Evolutionary conservation across 176 grass and related monocot species (phyloP), one percentile per base, ranked within the genome.

Genomic region (Echinochloa phyllopogon): DNA sequence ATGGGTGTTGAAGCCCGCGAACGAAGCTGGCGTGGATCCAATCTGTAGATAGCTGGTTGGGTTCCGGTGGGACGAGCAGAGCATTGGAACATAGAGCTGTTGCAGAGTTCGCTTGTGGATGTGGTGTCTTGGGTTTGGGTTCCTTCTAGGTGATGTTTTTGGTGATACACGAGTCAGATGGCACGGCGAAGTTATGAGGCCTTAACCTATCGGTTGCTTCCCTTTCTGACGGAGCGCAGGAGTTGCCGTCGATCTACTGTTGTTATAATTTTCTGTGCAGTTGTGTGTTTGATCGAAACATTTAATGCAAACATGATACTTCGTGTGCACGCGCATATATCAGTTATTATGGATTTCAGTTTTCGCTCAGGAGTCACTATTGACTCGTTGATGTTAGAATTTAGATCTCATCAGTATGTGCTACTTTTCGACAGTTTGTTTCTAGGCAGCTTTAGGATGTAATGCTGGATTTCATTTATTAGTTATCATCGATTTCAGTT

Each of bases 11-110:
- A 15, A 56, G 51, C 10, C 49, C 49, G 25, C 21, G 47, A 40
- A 21, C 17, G 57, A 57, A 55, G 76, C 33, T 33, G 12, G 41
- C 72, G 60, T 36, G 77, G 60, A 77, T 85, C 88, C 63, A 81
- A 61, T 89, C 76, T 76, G 61, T 50, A 36, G 21, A 23, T 67
- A 21, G 72, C 10, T 49, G 70, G 7, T 48, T 76, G 39, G 25
- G 39, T 13, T 65, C 48, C 21, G 48, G 29, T 49, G 6, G 38
- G 52, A 6, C 44, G 47, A 29, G 27, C 7, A 36, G 33, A 36
- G 41, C 69, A 29, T 14, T 15, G n/a, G 61, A 74, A 43, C 20
- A 23, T 66, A 23, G 65, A 37, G 36, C 42, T 73, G 24, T 65
- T 79, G 81, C 27, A 12, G 53, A 25, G 81, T 66, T 79, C 16